Percentiles rank a stretch among this genome's conserved stretches.
Evolutionary conservation across 768 basidiomycete genomes (phyloP).

Genomic region (Mycena epipterygia): DNA sequence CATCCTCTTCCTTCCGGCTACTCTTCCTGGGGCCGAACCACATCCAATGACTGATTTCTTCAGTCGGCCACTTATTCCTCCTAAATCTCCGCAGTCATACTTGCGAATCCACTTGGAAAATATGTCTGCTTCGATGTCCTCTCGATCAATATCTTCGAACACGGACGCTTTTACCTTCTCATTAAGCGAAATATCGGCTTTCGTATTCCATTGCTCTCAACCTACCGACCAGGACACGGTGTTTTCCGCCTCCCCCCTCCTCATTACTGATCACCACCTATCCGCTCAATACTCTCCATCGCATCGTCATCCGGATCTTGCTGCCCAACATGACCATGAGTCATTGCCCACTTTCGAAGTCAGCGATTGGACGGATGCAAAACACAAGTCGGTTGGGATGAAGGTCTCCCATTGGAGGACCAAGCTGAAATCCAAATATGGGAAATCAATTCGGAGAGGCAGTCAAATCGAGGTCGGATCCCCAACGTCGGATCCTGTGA

Average conservation of each 20-base stretch:
- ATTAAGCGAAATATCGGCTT: conserved; percentile 69
- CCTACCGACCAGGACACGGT: conserved; percentile 29
- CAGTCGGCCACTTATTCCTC: conserved; percentile 71
- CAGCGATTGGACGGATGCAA: conserved; percentile 71
- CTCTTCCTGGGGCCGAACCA: conserved; percentile 30
- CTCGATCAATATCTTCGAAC: conserved; percentile 36
- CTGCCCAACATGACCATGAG: conserved; percentile 36
- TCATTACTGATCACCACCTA: conserved; percentile 83
- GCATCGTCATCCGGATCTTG: conserved; percentile 58
- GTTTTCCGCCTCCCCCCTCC: conserved; percentile 68
- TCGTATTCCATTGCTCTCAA: conserved; percentile 56
- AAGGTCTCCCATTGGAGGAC: conserved; percentile 76
- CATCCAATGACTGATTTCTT: conserved; percentile 58
- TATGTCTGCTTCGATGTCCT: conserved; percentile 46
- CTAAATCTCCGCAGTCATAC: conserved; percentile 62
- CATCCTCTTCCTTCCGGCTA: conserved; percentile 60
- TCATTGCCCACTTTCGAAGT: conserved; percentile 69
- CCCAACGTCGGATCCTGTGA: conserved; percentile 31
- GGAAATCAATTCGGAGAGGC: conserved; percentile 31
- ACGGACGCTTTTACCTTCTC: conserved; percentile 44
- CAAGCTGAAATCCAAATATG: conserved; percentile 51
- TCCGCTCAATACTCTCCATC: conserved; percentile 64
- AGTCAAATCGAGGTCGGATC: conserved; percentile 31
- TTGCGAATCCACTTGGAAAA: conserved; percentile 67
- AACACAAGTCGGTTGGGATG: conserved; percentile 55